These are phyloP conservation scores for Fusarium humuli DNA, from an alignment of 2,329 filamentous ascomycete species.

Conservation along the genomic window DNA sequence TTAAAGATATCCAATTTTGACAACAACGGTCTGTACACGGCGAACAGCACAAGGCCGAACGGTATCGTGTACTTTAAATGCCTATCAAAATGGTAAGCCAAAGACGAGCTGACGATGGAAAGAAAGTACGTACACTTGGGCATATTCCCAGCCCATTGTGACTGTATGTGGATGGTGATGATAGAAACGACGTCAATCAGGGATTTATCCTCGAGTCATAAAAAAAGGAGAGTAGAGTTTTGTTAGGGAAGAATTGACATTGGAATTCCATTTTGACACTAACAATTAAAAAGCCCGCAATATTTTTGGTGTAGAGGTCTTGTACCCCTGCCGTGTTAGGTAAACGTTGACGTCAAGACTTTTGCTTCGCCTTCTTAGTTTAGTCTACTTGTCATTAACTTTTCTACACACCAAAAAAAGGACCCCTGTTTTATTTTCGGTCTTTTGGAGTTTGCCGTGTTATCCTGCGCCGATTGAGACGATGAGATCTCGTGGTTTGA, in stretches of 20 bases:
- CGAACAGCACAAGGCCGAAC: constrained; percentile 18
- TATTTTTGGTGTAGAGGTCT: neutral
- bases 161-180: neutral
- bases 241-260: constrained; percentile 9
- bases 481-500: neutral
- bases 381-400: constrained; percentile 31
- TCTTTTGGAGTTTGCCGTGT: constrained; percentile 6
- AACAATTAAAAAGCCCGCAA: constrained; percentile 7
- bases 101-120: neutral
- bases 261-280: neutral
- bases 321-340: constrained; percentile 21
- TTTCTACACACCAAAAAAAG: neutral
- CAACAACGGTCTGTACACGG: constrained; percentile 33
- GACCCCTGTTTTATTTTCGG: constrained; percentile 2
- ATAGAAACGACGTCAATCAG: neutral
- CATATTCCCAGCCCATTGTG: constrained; percentile 46
- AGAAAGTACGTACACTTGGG: constrained; percentile 35
- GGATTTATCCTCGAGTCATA: constrained; percentile 1
- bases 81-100: constrained; percentile 11
- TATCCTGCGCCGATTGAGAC: neutral
- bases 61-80: constrained; percentile 44
- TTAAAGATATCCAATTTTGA: constrained; percentile 34
- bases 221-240: neutral
- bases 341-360: constrained; percentile 41
- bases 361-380: constrained; percentile 9